phyloP scores from a whole-genome alignment of 495 filamentous ascomycete species.

The Trichocladium uniseriatum region DNA sequence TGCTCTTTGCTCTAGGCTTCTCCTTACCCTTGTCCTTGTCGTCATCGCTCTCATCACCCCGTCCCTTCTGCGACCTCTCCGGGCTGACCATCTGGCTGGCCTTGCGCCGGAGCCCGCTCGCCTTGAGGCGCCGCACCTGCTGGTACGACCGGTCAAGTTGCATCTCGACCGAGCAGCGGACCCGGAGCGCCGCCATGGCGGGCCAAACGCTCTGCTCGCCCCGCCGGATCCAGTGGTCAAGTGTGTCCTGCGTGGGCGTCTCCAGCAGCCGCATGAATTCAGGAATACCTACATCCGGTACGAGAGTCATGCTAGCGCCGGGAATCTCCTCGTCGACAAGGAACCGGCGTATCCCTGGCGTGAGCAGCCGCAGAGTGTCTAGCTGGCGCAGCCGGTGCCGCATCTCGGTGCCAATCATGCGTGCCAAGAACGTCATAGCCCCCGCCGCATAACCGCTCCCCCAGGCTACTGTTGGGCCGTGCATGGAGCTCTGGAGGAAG shows the following conservation, averaged over 20 bases:
- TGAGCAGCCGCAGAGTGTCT: slow-evolving; percentile 65
- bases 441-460: slow-evolving; percentile 49
- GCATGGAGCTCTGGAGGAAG: slow-evolving; percentile 72
- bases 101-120: slow-evolving; percentile 32
- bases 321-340: slow-evolving; percentile 84
- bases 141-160: slow-evolving; percentile 81
- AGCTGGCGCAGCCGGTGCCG: slow-evolving; percentile 76
- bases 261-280: slow-evolving; percentile 74
- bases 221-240: slow-evolving; percentile 77
- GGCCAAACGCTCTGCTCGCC: slow-evolving; percentile 91
- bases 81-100: slow-evolving; percentile 23
- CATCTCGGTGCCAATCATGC: slow-evolving; percentile 64
- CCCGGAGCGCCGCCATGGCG: slow-evolving; percentile 70
- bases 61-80: background rate
- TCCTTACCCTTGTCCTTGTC: slow-evolving; percentile 3
- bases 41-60: background rate
- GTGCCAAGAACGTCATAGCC: slow-evolving; percentile 52
- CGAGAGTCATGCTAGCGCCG: slow-evolving; percentile 68
- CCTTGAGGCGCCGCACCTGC: slow-evolving; percentile 54
- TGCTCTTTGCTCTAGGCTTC: background rate
- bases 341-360: slow-evolving; percentile 59
- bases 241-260: slow-evolving; percentile 61
- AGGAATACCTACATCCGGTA: slow-evolving; percentile 61
- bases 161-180: slow-evolving; percentile 79
- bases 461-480: slow-evolving; percentile 55